A percentile compares a stretch with the other conserved stretches of the same genome.
Conservation (phyloP, 2,329 filamentous ascomycete genomes). For the Didymella glomerata region DNA sequence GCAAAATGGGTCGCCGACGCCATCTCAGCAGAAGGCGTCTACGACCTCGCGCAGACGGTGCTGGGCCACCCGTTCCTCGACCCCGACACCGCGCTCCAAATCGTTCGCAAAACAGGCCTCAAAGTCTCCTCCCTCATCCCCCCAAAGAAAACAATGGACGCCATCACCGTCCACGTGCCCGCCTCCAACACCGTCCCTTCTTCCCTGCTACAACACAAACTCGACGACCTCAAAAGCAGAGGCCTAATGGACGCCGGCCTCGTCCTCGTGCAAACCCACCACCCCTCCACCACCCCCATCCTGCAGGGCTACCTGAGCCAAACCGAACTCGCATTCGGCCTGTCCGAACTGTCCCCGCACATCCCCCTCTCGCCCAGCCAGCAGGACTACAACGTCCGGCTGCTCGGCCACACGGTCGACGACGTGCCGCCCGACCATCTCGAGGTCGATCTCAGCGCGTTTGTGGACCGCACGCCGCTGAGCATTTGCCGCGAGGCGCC, state of each 20-base stretch:
- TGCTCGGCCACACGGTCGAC: slow-evolving; percentile 48
- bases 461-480: slow-evolving; percentile 64
- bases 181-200: slow-evolving; percentile 55
- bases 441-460: slow-evolving; percentile 56
- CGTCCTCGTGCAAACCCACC: slow-evolving; percentile 58
- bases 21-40: slow-evolving; percentile 63
- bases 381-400: slow-evolving; percentile 45
- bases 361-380: not conserved
- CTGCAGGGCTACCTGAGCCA: slow-evolving; percentile 65
- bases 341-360: slow-evolving; percentile 31
- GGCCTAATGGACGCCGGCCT: slow-evolving; percentile 67
- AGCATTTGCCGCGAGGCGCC: slow-evolving; percentile 61
- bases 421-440: slow-evolving; percentile 35
- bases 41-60: slow-evolving; percentile 67
- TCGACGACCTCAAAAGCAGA: slow-evolving; percentile 57
- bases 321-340: slow-evolving; percentile 62
- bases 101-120: slow-evolving; percentile 51
- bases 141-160: slow-evolving; percentile 63
- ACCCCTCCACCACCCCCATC: slow-evolving; percentile 42
- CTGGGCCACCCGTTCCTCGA: slow-evolving; percentile 68
- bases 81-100: slow-evolving; percentile 57
- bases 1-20: slow-evolving; percentile 67
- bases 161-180: slow-evolving; percentile 63
- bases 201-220: slow-evolving; percentile 55
- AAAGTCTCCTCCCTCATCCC: slow-evolving; percentile 61